A percentile compares a stretch with the other conserved stretches of the same genome.
phyloP scores from a whole-genome alignment of 495 filamentous ascomycete species.

The Penicillium macrosclerotiorum region DNA sequence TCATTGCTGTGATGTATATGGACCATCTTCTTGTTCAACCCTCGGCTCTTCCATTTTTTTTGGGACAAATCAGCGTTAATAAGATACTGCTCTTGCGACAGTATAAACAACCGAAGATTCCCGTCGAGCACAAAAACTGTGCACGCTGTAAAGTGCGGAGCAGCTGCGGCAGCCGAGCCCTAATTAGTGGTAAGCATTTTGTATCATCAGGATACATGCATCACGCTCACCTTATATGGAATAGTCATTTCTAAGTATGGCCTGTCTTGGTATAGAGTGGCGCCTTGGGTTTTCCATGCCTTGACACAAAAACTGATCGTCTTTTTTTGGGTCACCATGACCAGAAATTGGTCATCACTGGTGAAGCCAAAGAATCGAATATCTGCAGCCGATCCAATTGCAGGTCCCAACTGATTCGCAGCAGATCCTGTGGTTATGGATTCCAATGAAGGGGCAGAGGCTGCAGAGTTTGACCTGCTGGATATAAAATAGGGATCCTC shows the following conservation, averaged over 20 bases:
- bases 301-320: not conserved
- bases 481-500: not conserved
- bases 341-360: not conserved
- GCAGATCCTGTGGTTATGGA: not conserved
- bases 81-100: not conserved
- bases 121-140: not conserved
- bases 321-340: not conserved
- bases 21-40: not conserved
- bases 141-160: not conserved
- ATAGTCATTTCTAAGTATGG: not conserved
- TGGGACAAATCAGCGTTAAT: not conserved
- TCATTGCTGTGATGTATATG: not conserved
- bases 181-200: not conserved
- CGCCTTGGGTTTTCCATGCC: not conserved
- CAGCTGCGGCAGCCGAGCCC: not conserved
- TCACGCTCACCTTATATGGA: not conserved
- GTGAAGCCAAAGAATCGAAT: not conserved
- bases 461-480: not conserved
- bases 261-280: not conserved
- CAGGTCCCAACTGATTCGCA: not conserved
- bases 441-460: not conserved
- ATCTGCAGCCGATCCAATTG: not conserved
- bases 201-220: not conserved
- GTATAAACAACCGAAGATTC: not conserved
- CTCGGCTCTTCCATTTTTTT: not conserved